phyloP scores from a whole-genome alignment of 306 rosid species.

The Vicia sativa region DNA sequence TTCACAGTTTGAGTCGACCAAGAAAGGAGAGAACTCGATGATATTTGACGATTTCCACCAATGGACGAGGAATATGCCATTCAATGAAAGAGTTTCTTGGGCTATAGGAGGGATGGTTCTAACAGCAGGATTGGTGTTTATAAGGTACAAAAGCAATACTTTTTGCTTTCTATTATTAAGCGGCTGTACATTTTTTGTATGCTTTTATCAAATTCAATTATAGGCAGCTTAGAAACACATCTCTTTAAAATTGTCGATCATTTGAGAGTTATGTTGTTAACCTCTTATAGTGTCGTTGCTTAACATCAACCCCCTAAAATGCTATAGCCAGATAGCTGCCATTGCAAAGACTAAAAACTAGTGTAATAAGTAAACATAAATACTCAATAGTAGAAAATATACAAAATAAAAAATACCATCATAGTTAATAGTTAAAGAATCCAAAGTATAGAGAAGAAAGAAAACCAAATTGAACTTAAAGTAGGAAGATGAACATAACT shows the following conservation, averaged over 20 bases:
- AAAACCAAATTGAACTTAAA: no score
- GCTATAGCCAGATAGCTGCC: no score
- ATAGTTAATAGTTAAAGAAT: no score
- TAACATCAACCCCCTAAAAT: no score
- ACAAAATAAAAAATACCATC: no score
- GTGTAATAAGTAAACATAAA: no score
- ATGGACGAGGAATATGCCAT: constrained; percentile 63
- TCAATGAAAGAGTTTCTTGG: constrained; percentile 82
- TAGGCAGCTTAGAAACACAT: background rate
- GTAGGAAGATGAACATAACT: no score
- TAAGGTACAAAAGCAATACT: constrained; percentile 56
- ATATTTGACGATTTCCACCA: constrained; percentile 61
- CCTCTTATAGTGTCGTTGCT: no score
- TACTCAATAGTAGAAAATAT: no score
- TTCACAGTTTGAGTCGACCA: constrained; percentile 47
- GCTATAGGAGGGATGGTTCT: constrained; percentile 95
- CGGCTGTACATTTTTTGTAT: constrained; percentile 19
- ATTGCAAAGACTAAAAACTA: no score
- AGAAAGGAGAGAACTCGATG: constrained; percentile 43
- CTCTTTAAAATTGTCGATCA: background rate
- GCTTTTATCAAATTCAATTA: constrained; percentile 5
- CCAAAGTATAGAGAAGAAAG: no score
- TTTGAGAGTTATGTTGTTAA: background rate
- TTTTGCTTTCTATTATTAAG: constrained; percentile 22
- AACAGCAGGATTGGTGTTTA: constrained; percentile 75